These are phyloP conservation scores for Cronartium quercuum DNA, from an alignment of 1,284 basidiomycete genomes.

Conservation along the genomic window DNA sequence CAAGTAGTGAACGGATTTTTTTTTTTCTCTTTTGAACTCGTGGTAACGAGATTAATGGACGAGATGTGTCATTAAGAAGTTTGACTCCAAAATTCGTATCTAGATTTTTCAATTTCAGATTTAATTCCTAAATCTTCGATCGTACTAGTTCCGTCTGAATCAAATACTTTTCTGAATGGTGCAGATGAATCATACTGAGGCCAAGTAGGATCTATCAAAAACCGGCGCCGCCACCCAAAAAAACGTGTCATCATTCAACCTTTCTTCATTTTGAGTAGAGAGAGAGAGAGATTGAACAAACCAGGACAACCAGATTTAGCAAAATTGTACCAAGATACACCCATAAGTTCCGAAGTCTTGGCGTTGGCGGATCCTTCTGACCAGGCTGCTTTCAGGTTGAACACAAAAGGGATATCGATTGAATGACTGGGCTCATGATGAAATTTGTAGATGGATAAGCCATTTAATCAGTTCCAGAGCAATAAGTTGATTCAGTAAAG, in stretches of 20 bases:
- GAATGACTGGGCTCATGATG: constrained; percentile 3
- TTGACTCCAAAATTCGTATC: constrained; percentile 4
- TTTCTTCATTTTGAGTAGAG: not conserved
- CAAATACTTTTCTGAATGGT: constrained; percentile 10
- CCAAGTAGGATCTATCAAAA: constrained; percentile 9
- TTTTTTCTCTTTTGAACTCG: too few relatives aligned
- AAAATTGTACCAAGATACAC: constrained; percentile 15
- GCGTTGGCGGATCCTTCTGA: constrained; percentile 12
- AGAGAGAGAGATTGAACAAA: not conserved
- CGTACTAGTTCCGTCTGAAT: not conserved
- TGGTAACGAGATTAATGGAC: too few relatives aligned
- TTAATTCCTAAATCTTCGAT: not conserved
- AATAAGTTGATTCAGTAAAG: not conserved
- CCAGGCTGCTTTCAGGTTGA: constrained; percentile 26
- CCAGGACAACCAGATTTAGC: constrained; percentile 22
- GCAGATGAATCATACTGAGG: constrained; percentile 1
- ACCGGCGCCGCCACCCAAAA: not conserved
- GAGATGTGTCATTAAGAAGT: not conserved
- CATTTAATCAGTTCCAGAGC: not conserved
- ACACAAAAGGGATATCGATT: constrained; percentile 18
- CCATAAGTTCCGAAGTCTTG: constrained; percentile 20
- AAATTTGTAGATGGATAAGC: not conserved
- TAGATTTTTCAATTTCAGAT: constrained; percentile 6
- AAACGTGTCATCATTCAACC: not conserved
- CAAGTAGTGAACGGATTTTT: too few relatives aligned